A percentile compares a stretch with the other conserved stretches of the same genome.
Conservation (phyloP, 2,329 filamentous ascomycete genomes). For the Sporothrix brasiliensis region DNA sequence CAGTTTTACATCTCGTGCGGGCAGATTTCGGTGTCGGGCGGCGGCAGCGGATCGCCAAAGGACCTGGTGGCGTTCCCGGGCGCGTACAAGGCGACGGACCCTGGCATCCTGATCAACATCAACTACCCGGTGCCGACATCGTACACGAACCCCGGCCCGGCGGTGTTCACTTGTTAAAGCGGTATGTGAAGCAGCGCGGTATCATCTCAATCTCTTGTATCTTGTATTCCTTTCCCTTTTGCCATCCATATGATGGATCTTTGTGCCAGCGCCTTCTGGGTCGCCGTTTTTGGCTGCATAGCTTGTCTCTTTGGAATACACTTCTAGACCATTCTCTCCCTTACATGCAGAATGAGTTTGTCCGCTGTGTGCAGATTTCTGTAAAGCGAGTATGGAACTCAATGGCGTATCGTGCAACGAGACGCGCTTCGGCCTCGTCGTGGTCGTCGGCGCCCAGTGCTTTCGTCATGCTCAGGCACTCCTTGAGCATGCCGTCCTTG, state of each 20-base stretch:
- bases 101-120: conserved; percentile 39
- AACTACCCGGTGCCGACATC: conserved; percentile 38
- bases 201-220: too few species aligned
- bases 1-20: conserved; percentile 41
- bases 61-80: conserved; percentile 37
- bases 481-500: conserved; percentile 29
- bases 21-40: conserved; percentile 39
- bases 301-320: too few species aligned
- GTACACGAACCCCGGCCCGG: conserved; percentile 37
- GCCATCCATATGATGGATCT: background rate
- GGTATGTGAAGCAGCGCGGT: background rate
- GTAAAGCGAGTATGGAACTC: conserved; percentile 29
- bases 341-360: background rate
- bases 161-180: conserved; percentile 31
- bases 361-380: conserved; percentile 3
- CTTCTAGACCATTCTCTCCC: background rate
- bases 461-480: conserved; percentile 29
- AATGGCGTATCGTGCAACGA: conserved; percentile 32
- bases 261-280: too few species aligned
- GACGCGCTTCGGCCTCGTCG: conserved; percentile 27
- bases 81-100: conserved; percentile 37
- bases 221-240: background rate
- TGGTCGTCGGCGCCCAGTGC: conserved; percentile 20
- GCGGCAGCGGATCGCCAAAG: conserved; percentile 36
- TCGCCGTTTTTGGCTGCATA: too few species aligned